Base-by-base conservation (phyloP, 1,139 yeast species). In the Saccharomyces hybrid region DNA sequence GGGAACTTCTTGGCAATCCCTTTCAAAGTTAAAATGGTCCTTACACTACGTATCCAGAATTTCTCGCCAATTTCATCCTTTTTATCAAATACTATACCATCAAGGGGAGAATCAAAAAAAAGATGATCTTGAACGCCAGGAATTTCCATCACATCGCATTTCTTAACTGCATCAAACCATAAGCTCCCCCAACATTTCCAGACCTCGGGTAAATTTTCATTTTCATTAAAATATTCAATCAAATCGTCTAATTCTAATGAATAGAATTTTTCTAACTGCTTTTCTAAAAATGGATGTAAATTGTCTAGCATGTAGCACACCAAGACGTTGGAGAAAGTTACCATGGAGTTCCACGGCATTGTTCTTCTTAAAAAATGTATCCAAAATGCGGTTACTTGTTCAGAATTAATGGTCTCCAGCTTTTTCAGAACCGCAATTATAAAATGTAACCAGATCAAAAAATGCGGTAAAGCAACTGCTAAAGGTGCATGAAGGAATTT, bases 131-230 rank as follows among this genome's bases (percentile, higher is more conserved):
- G 69, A 21, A 85, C 80, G 3, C 91, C 90, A 3, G 86, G 81
- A 47, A 77, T 77, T 53, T 73, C 77, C 49, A 76, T 71, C 6
- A 82, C 85, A 2, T 75, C 71, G 48, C 84, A 72, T 48, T 75
- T 75, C 49, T 62, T 61, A 42, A 70, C 61, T 14, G 59, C 59
- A 68, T 86, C 91, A 70, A 82, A 86, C 91, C 93, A 86, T 48
- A 86, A 70, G 0, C 89, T 81, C 2, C 95, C 95, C 90, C 93
- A 85, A 65, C 90, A 83, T 65, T 83, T 83, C 90, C 91, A 86
- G 26, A 83, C 86, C 70, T 86, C 95, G 47, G 87, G 82, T 54
- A 86, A 72, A 50, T 75, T 78, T 67, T 86, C 91, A 65, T 81
- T 76, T 48, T 78, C 75, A 56, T 80, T 75, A 64, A 82, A 83